Base-by-base conservation (phyloP, 2,329 filamentous ascomycete genomes). In the Pezicula carpinea region DNA sequence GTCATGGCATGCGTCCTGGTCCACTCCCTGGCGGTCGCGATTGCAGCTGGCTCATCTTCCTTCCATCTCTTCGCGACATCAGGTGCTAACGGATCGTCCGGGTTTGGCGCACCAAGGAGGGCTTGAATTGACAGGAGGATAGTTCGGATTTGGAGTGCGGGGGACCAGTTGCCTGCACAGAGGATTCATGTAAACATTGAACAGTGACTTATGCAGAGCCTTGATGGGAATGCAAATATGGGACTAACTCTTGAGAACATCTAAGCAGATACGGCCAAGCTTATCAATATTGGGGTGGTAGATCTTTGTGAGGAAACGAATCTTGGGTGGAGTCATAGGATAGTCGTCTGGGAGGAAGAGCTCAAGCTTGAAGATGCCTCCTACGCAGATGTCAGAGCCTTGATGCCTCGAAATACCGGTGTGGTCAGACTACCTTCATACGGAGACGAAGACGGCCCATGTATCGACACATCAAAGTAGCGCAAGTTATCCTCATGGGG, bases 241-340 rank as follows among this genome's bases (percentile, higher is more conserved):
- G 21, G 59, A n/a, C 80, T 59, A 74, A 95, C 93, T 96, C 76
- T 99, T 99, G 48, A 99, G 73, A 29, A 99, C 93, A 66, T 99
- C 93, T 42, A 99, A 74, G 66, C 95, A 99, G 70, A 99, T 99
- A 51, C 93, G 87, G 51, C 93, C 93, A 2, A 99, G 82, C 70
- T 95, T 95, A 68, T 99, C 93, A 59, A 99, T 96, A 67, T 99
- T 99, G 44, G 93, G 93, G 68, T 99, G 95, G 71, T 97, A 99
- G 68, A 99, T 97, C 73, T 96, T 96, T 60, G 95, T 99, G 43
- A 99, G 77, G 71, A 99, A 99, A 46, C 93, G 88, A 64, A 99
- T 96, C 76, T 96, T 96, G 39, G 93, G 93, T 45, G 93, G 92
- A 29, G 90, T 96, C 93, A 99, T 99, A 35, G 93, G 93, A 67